Evolutionary conservation across 345 rosid genomes (phyloP), one percentile per base, ranked within the genome.

Genomic region (Jatropha curcas): DNA sequence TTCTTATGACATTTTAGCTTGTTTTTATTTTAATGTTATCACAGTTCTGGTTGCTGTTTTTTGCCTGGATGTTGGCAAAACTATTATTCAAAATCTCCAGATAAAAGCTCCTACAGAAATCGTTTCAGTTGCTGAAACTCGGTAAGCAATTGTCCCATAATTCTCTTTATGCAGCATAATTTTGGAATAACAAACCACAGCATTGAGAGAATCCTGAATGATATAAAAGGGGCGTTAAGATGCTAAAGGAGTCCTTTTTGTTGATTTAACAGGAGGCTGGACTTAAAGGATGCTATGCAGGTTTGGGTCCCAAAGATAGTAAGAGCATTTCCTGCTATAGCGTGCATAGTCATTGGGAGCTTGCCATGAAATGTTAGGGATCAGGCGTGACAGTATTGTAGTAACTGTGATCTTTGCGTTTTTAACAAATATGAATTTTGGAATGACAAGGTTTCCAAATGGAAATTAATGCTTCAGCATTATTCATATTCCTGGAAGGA

Each of bases 291-390:
- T 96, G 98, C 82, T 91, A 93, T 35, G 74, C n/a, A 6, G 99
- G 99, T 67, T 80, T 96, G 33, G 94, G 93, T 72, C 98, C n/a
- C 95, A 1, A 96, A 97, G 10, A 82, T 93, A 17, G 82, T 77
- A 51, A 86, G 98, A 80, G 96, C 98, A 46, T 96, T 96, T 81
- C 98, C 98, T 57, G 98, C 99, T 65, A 96, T 93, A 75, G 99
- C 98, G 33, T 45, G 97, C 99, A 24, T 96, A 28, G 97, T 93
- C 67, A 84, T 96, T 93, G 99, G 99, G 99, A 96, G 81, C 81
- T 96, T 13, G 93, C 98, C 60, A 77, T 88, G 85, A 90, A 80
- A 61, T 88, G 67, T 76, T 91, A 60, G 95, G 97, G 61, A 87
- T n/a, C n/a, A n/a, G n/a, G n/a, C n/a, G n/a, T n/a, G n/a, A n/a